Conservation (phyloP, 257 asterid species). For the Lycium barbarum region DNA sequence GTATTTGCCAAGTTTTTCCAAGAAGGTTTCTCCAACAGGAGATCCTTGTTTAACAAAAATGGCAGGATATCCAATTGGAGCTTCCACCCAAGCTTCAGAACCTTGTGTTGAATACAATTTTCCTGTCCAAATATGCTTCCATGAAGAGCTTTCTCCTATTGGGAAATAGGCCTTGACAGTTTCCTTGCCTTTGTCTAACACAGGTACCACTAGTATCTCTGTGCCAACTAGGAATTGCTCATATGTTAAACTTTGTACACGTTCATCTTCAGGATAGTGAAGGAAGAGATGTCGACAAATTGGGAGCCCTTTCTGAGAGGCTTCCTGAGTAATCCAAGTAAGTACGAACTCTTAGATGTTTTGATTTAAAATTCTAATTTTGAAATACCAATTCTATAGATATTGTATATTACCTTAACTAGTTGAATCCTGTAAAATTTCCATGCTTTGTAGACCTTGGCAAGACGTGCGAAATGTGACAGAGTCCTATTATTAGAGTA, state of each 20-base stretch:
- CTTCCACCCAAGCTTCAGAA: slow-evolving; percentile 62
- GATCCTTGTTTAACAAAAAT: slow-evolving; percentile 84
- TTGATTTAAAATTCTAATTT: neutral
- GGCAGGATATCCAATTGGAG: slow-evolving; percentile 86
- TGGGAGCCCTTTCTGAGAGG: slow-evolving; percentile 82
- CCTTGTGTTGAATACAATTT: slow-evolving; percentile 58
- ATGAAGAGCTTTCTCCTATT: slow-evolving; percentile 58
- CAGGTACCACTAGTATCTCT: slow-evolving; percentile 91
- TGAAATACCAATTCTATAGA: neutral
- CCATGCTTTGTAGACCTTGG: slow-evolving; percentile 90
- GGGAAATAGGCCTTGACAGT: slow-evolving; percentile 79
- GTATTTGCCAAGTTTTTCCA: slow-evolving; percentile 60
- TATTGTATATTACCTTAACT: slow-evolving; percentile 60
- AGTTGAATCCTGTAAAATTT: slow-evolving; percentile 88
- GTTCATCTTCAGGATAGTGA: slow-evolving; percentile 84
- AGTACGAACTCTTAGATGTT: neutral
- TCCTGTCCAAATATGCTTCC: slow-evolving; percentile 95
- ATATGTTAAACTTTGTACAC: slow-evolving; percentile 63
- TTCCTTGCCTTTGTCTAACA: slow-evolving; percentile 79
- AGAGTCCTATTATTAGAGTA: slow-evolving; percentile 77
- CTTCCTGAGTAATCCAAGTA: slow-evolving; percentile 60
- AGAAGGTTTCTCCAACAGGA: slow-evolving; percentile 66
- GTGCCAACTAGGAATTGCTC: slow-evolving; percentile 89
- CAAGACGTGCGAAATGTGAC: slow-evolving; percentile 80
- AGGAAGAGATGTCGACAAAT: slow-evolving; percentile 92